phyloP scores from a whole-genome alignment of 805 yeast genomes.

The Yarrowia hollandica region DNA sequence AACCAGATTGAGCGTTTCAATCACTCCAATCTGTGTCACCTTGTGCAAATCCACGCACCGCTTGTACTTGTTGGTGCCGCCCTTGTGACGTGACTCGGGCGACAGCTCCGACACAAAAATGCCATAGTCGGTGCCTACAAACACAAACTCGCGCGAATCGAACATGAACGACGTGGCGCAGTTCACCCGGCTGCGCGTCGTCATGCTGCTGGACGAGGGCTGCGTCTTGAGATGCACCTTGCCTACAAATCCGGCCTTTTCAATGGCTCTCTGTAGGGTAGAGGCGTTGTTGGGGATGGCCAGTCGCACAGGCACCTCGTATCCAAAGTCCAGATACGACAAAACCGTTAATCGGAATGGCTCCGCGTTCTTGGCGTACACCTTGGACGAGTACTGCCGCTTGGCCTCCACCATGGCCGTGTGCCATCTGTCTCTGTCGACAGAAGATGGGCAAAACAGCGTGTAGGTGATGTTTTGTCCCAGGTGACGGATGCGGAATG shows the following conservation, averaged over 20 bases:
- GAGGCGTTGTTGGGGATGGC: constrained; percentile 42
- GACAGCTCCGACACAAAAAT: constrained; percentile 30
- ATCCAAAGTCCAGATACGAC: constrained; percentile 62
- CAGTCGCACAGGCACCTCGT: constrained; percentile 50
- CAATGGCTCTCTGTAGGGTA: constrained; percentile 42
- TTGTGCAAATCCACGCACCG: constrained; percentile 53
- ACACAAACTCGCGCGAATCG: constrained; percentile 45
- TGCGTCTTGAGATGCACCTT: constrained; percentile 37
- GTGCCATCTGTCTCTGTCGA: constrained; percentile 62
- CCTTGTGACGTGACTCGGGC: constrained; percentile 38
- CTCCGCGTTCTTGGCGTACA: constrained; percentile 46
- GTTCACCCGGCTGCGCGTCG: constrained; percentile 35
- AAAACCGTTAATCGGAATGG: constrained; percentile 57
- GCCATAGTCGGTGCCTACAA: constrained; percentile 35
- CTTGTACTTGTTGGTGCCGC: constrained; percentile 30
- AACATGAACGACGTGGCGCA: constrained; percentile 51
- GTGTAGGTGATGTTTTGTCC: constrained; percentile 41
- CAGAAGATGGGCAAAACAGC: constrained; percentile 38
- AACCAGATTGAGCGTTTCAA: constrained; percentile 56
- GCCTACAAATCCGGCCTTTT: constrained; percentile 29
- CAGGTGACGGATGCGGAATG: constrained; percentile 42
- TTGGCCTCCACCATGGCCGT: constrained; percentile 51
- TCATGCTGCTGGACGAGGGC: constrained; percentile 3
- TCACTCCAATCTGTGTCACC: constrained; percentile 61
- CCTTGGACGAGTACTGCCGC: constrained; percentile 42